phyloP scores from a whole-genome alignment of 2,329 filamentous ascomycete species.

The Beauveria bassiana region DNA sequence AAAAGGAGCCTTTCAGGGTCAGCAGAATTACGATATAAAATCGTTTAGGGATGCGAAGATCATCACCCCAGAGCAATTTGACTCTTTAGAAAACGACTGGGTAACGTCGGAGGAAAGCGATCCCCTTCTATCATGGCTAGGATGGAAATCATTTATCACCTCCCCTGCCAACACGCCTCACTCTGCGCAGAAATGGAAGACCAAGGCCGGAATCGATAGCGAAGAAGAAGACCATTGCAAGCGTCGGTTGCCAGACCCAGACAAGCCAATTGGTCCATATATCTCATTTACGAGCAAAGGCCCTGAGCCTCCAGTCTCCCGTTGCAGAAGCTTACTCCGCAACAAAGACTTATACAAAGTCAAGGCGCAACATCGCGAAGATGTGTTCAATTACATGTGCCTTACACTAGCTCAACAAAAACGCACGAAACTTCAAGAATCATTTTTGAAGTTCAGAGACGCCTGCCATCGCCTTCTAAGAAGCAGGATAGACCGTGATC shows the following conservation, averaged over 20 bases:
- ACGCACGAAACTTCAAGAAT: conserved; percentile 35
- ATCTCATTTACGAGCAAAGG: not conserved
- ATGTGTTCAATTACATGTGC: conserved; percentile 60
- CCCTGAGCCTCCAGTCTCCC: conserved; percentile 15
- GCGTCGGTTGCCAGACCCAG: not conserved
- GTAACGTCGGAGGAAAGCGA: conserved; percentile 10
- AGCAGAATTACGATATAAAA: not conserved
- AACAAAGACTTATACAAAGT: conserved; percentile 53
- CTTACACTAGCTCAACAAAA: conserved; percentile 42
- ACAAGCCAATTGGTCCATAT: conserved; percentile 3
- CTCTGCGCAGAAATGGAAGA: not conserved
- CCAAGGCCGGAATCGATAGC: not conserved
- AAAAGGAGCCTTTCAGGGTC: not conserved
- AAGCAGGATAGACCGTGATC: conserved; percentile 51
- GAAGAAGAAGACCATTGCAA: not conserved
- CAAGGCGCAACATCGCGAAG: conserved; percentile 44
- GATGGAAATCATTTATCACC: conserved; percentile 1
- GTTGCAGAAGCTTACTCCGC: conserved; percentile 12
- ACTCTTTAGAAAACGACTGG: conserved; percentile 49
- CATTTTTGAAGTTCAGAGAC: conserved; percentile 42
- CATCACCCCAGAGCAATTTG: conserved; percentile 54
- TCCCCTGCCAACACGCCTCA: not conserved
- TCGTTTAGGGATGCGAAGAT: conserved; percentile 24
- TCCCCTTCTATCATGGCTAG: conserved; percentile 15
- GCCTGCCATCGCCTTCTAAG: conserved; percentile 46